Evolutionary conservation across 108 stramenopile species (phyloP), one percentile per base, ranked within the genome.

Genomic region (Fragilaria radians): DNA sequence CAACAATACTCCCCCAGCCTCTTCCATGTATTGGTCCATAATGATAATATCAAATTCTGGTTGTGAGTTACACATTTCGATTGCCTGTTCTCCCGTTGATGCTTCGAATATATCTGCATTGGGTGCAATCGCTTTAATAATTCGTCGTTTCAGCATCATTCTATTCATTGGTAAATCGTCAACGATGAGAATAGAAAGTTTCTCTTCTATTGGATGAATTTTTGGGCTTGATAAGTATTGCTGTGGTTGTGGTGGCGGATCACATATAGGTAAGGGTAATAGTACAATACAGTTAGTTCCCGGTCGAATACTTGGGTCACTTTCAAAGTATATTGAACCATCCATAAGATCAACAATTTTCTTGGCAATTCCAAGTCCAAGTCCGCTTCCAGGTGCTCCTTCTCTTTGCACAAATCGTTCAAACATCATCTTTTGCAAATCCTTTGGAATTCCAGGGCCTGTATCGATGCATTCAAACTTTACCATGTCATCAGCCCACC

Each of bases 381-480:
- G 46, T 9, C 83, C 83, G 21, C 53, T 73, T 11, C 83, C 83
- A 29, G 58, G 55, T 27, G 67, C 71, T 4, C 56, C 59, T 23
- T 78, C 77, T 32, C 83, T 62, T 72, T 73, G 80, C 7, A 77
- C 80, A 45, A 65, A 66, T 14, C 83, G 62, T 28, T 72, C 70
- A 57, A 85, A 79, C 28, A 85, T 53, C 25, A 57, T 65, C 7
- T 59, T 51, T 57, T 62, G 68, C 32, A 81, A 78, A 11, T 30
- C 32, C 17, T 70, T 48, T 4, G 72, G 65, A 51, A 85, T 79
- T 9, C 83, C 80, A 22, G 77, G 80, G 18, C 83, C 83, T 32
- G 80, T 81, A 65, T 85, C 71, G 50, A 50, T 52, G 27, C 70
- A 63, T 64, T 71, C 70, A 25, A 69, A 42, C 28, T 63, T 27